Base-by-base conservation (phyloP, 2,329 filamentous ascomycete genomes). In the Paecilomyces fulvus region DNA sequence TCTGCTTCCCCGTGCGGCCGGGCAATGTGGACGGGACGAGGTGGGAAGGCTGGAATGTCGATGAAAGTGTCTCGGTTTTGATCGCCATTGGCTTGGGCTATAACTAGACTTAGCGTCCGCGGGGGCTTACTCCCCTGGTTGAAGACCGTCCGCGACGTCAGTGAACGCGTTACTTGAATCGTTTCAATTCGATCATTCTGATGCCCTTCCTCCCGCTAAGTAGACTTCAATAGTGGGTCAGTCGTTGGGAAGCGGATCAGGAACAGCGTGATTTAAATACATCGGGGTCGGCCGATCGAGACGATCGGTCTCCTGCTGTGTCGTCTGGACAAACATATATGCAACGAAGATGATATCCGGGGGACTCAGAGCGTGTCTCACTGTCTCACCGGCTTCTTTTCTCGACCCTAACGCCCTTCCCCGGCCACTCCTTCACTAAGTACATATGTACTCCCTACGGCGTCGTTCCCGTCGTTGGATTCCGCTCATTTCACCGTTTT, bases 401-500 rank as follows among this genome's bases (percentile, higher is more conserved):
- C 9, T 43, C 37, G 8, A 17, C 37, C 37, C 3, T 43, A 43
- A 43, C 37, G 25, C 30, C 37, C 17, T 52, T 54, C 33, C 54
- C 37, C 37, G 17, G 37, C 17, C 37, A 43, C 14, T 43, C 37
- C 37, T 43, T 43, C 37, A 17, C n/a, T 17, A 43, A 43, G 37
- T 43, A 43, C 37, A 43, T 43, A 64, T 79, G 75, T 67, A 77
- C 72, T 60, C 83, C 73, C 61, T 81, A 33, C 67, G 67, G 53
- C 65, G 65, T 52, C 64, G 64, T 56, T 66, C 65, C 55, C 67
- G 67, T 57, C 70, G 70, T 54, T 71, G 69, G 61, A 66, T 70
- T 33, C 57, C 64, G 77, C 64, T 77, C 72, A 51, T 80, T 76
- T 70, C 86, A 79, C 65, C 83, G 74, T 56, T 80, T 73, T 73